These are phyloP conservation scores for Paramecium primaurelia DNA, from an alignment of 73 alveolate genomes.

Conservation along the genomic window DNA sequence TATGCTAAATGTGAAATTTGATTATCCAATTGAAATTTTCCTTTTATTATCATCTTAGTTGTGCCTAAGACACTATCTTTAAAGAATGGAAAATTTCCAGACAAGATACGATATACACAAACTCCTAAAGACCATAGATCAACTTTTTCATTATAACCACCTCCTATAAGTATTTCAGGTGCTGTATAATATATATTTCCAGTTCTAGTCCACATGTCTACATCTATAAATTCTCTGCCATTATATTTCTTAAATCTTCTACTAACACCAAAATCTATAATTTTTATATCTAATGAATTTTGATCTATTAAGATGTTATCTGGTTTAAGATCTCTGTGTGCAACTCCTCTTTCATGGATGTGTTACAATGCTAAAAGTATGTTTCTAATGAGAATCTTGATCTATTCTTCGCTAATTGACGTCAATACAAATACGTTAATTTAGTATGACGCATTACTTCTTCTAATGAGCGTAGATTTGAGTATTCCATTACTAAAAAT, in stretches of 20 bases:
- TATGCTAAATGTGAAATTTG: neutral
- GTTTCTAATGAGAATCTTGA: neutral
- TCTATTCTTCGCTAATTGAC: conserved; percentile 24
- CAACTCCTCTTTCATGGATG: conserved; percentile 35
- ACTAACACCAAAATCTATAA: conserved; percentile 43
- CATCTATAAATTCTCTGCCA: neutral
- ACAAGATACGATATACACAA: conserved; percentile 51
- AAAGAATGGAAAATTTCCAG: conserved; percentile 64
- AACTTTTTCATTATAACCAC: conserved; percentile 86
- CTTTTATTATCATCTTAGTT: neutral
- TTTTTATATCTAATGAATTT: neutral
- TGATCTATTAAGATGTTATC: conserved; percentile 71
- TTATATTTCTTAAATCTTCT: neutral
- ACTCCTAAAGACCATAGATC: conserved; percentile 95
- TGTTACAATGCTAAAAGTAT: conserved; percentile 30
- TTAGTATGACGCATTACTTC: neutral
- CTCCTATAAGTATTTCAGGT: conserved; percentile 51
- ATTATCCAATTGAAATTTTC: neutral
- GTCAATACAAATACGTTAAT: conserved; percentile 16
- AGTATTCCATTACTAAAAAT: conserved; percentile 41
- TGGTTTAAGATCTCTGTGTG: conserved; percentile 87
- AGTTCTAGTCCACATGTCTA: conserved; percentile 61
- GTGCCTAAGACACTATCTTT: conserved; percentile 44
- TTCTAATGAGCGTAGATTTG: neutral
- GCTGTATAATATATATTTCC: conserved; percentile 55